phyloP scores from a whole-genome alignment of 169 alveolate species.

The Ichthyophthirius multifiliis region DNA sequence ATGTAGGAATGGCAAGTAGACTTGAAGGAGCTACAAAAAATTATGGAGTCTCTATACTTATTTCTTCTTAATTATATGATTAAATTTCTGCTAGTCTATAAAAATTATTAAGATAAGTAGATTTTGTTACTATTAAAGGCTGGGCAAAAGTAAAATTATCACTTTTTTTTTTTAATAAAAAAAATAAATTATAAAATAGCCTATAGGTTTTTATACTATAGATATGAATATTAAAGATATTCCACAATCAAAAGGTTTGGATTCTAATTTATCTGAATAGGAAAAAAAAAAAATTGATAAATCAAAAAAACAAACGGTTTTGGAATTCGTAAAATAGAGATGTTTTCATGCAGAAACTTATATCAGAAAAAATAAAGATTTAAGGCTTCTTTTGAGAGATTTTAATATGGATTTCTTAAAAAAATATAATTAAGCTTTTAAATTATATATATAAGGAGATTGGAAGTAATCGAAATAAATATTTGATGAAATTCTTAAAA shows the following conservation, averaged over 20 bases:
- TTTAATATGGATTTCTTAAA: background rate
- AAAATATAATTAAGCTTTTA: background rate
- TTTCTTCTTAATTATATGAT: slow-evolving; percentile 62
- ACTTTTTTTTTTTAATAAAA: background rate
- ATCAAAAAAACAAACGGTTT: background rate
- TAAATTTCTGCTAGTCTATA: slow-evolving; percentile 32
- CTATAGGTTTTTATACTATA: slow-evolving; percentile 88
- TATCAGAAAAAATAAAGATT: background rate
- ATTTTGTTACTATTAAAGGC: slow-evolving; percentile 93
- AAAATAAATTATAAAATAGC: slow-evolving; percentile 59
- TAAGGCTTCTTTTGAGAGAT: background rate
- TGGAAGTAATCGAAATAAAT: slow-evolving; percentile 14
- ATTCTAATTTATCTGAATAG: background rate
- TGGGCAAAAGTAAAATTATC: background rate
- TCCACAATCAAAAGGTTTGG: slow-evolving; percentile 19
- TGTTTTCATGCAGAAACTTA: background rate
- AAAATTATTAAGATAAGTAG: slow-evolving; percentile 85
- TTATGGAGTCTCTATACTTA: slow-evolving; percentile 77
- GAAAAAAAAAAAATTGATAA: background rate
- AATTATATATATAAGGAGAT: background rate
- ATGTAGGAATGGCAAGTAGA: slow-evolving; percentile 79
- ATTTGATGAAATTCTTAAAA: slow-evolving; percentile 1
- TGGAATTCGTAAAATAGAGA: background rate
- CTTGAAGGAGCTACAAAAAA: slow-evolving; percentile 87
- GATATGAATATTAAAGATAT: slow-evolving; percentile 70